phyloP scores from a whole-genome alignment of 169 alveolate genomes.

The Neospora caninum region DNA sequence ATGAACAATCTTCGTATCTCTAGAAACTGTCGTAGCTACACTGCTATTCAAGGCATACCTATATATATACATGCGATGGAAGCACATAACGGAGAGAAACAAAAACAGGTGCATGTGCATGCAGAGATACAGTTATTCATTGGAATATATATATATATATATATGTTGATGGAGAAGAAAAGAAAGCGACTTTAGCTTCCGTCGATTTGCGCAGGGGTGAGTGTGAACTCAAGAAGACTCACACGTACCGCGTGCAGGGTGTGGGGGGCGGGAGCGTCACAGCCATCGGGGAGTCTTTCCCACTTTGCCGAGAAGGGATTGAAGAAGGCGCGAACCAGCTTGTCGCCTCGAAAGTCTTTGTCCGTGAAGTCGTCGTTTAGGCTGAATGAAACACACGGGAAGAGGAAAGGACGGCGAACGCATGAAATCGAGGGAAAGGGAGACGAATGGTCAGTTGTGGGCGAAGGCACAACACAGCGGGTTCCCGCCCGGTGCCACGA shows the following conservation, averaged over 20 bases:
- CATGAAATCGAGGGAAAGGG: too few species aligned
- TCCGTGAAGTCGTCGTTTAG: constrained; percentile 25
- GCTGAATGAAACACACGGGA: not conserved
- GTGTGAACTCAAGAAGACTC: not conserved
- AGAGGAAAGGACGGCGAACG: not conserved
- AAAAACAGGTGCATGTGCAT: not conserved
- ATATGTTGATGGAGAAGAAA: not conserved
- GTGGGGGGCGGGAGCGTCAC: constrained; percentile 43
- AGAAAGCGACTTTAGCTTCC: not conserved
- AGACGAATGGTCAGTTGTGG: too few species aligned
- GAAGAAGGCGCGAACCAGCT: constrained; percentile 51
- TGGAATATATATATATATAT: not conserved
- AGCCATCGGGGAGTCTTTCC: constrained; percentile 45
- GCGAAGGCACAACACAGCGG: too few species aligned
- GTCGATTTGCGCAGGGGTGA: not conserved
- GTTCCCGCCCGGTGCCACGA: too few species aligned
- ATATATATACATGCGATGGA: too few species aligned
- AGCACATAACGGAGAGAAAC: too few species aligned
- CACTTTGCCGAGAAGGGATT: constrained; percentile 40
- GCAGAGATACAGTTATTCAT: not conserved
- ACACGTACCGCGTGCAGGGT: not conserved
- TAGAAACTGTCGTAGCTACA: too few species aligned
- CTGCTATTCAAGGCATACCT: too few species aligned
- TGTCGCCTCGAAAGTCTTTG: constrained; percentile 39
- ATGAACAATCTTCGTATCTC: too few species aligned